Base-by-base conservation (phyloP, 345 rosid genomes). In the Linum tenue region DNA sequence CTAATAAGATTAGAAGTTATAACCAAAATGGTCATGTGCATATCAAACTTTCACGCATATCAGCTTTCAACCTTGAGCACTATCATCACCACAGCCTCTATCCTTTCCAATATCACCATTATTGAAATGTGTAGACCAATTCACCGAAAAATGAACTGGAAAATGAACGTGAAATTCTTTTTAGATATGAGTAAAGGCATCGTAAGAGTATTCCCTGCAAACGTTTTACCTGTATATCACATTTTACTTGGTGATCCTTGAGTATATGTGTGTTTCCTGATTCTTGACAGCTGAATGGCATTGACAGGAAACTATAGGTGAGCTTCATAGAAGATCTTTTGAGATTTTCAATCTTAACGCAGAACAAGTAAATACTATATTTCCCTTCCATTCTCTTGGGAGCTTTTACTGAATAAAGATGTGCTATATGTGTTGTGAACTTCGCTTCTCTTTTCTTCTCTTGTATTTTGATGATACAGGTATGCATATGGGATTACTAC, bases 401-500 rank as follows among this genome's bases (percentile, higher is more conserved):
- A 48, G 53, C 53, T 7, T 48, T 3, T 48, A 9, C 9, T 48
- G 53, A 43, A 43, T 43, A 43, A 43, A 4, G 50, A 22, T 43
- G 50, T 43, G 50, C 50, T 43, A 43, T 43, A 43, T 48, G 14
- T 3, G 1, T 48, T 48, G 53, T 48, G 53, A 48, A 48, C 14
- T 48, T 40, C 36, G 10, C 12, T 22, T 22, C 0, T 22, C 31
- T 22, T 22, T 22, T 22, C 31, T 66, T 57, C 37, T 70, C 66
- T 42, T 59, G 15, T 69, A 11, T 66, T 55, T 64, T 39, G 66
- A 37, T 57, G 36, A 57, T 17, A 3, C 77, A 92, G 98, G 86
- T 87, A 50, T 79, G 79, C 73, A 87, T 89, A 81, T 94, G 99
- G 99, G 99, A 94, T 83, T 94, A 83, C 70, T 91, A 84, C 68